Conservation (phyloP, 176 grass and related monocot species). For the Carex scoparia region DNA sequence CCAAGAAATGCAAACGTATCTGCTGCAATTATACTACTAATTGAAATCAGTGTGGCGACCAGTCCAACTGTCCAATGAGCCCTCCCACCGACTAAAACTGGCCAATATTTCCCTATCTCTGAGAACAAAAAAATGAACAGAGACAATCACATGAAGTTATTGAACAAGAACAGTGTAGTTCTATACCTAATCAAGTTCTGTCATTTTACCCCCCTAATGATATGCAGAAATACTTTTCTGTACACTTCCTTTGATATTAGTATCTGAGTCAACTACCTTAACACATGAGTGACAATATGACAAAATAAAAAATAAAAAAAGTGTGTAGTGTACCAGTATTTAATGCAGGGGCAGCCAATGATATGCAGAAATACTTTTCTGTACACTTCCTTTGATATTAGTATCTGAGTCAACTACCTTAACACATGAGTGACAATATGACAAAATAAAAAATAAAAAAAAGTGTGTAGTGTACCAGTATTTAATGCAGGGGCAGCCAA, state of each 20-base stretch:
- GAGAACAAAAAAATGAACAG: constrained; percentile 23
- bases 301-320: constrained; percentile 2
- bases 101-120: constrained; percentile 69
- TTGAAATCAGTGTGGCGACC: constrained; percentile 88
- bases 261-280: not conserved
- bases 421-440: not conserved
- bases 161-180: not conserved
- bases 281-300: not conserved
- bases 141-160: not conserved
- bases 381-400: not conserved
- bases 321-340: constrained; percentile 66
- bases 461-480: constrained; percentile 56
- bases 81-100: constrained; percentile 83
- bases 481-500: constrained; percentile 79
- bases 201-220: not conserved
- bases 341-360: constrained; percentile 53
- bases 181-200: not conserved
- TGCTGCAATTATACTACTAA: constrained; percentile 93
- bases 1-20: constrained; percentile 93
- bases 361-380: not conserved
- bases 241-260: not conserved
- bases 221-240: not conserved
- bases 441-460: not conserved
- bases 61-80: constrained; percentile 94
- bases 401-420: constrained; percentile 17